Conservation (phyloP, 495 filamentous ascomycete species). For the Xylaria sp. region DNA sequence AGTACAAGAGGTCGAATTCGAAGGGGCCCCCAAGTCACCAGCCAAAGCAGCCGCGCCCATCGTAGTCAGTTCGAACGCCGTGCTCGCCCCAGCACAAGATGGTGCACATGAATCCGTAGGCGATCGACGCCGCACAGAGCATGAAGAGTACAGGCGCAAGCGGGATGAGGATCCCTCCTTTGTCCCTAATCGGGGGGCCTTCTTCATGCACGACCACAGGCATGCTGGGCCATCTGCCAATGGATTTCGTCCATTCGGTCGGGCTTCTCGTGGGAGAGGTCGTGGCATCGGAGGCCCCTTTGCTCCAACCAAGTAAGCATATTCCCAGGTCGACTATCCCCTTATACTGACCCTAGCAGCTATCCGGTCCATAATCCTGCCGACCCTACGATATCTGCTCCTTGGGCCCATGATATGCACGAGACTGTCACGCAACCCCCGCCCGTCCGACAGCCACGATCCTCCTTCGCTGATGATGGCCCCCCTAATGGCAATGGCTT, state of each 20-base stretch:
- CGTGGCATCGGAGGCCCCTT: conserved; percentile 60
- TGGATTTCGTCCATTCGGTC: conserved; percentile 74
- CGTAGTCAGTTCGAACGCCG: conserved; percentile 53
- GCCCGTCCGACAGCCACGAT: conserved; percentile 45
- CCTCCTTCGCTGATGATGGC: conserved; percentile 47
- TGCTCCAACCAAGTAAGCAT: conserved; percentile 63
- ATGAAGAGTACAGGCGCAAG: conserved; percentile 88
- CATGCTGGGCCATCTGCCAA: conserved; percentile 76
- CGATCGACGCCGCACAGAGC: conserved; percentile 79
- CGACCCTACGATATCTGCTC: conserved; percentile 69
- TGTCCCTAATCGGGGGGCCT: conserved; percentile 91
- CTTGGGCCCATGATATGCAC: conserved; percentile 96
- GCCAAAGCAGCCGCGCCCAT: conserved; percentile 50
- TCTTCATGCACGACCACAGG: conserved; percentile 97
- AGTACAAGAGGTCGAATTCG: conserved; percentile 69
- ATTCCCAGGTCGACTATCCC: conserved; percentile 15
- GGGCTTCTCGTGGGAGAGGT: conserved; percentile 62
- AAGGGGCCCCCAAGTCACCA: conserved; percentile 56
- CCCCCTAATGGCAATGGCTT: conserved; percentile 54
- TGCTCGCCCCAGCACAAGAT: conserved; percentile 39
- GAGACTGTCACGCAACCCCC: conserved; percentile 69
- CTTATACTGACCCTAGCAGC: conserved; percentile 45
- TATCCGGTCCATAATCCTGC: conserved; percentile 52
- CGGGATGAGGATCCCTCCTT: conserved; percentile 91
- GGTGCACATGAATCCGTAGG: conserved; percentile 57